These are phyloP conservation scores for Kwoniella dendrophila DNA, from an alignment of 768 basidiomycete species.

Conservation along the genomic window DNA sequence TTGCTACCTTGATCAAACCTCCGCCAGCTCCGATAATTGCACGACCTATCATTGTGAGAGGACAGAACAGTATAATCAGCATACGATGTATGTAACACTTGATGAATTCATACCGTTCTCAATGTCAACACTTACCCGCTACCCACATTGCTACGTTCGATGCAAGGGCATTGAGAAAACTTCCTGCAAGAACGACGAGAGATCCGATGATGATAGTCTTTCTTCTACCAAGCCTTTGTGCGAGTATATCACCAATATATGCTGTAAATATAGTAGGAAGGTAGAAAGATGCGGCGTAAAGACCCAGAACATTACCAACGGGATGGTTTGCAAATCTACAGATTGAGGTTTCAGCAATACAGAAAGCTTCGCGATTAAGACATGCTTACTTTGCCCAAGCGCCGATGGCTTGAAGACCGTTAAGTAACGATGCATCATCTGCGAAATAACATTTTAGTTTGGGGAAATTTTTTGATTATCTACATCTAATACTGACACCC, in stretches of 20 bases:
- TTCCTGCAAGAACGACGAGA: conserved; percentile 25
- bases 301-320: conserved; percentile 33
- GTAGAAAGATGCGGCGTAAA: conserved; percentile 36
- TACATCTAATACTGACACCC: conserved; percentile 22
- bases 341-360: no score
- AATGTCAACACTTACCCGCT: background rate
- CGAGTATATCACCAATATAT: conserved; percentile 39
- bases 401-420: conserved; percentile 37
- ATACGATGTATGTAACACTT: background rate
- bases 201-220: conserved; percentile 31
- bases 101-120: background rate
- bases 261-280: conserved; percentile 36
- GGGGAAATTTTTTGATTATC: background rate
- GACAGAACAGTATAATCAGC: no score
- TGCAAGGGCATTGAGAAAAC: conserved; percentile 35
- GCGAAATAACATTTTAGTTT: background rate
- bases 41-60: background rate
- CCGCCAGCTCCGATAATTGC: conserved; percentile 6
- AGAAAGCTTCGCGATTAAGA: no score
- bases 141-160: conserved; percentile 11
- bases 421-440: conserved; percentile 37
- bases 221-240: conserved; percentile 32
- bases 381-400: no score
- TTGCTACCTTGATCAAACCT: conserved; percentile 34
- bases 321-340: conserved; percentile 33